Conservation (phyloP, 768 basidiomycete genomes). For the Tylopilus rubrobrunneus region DNA sequence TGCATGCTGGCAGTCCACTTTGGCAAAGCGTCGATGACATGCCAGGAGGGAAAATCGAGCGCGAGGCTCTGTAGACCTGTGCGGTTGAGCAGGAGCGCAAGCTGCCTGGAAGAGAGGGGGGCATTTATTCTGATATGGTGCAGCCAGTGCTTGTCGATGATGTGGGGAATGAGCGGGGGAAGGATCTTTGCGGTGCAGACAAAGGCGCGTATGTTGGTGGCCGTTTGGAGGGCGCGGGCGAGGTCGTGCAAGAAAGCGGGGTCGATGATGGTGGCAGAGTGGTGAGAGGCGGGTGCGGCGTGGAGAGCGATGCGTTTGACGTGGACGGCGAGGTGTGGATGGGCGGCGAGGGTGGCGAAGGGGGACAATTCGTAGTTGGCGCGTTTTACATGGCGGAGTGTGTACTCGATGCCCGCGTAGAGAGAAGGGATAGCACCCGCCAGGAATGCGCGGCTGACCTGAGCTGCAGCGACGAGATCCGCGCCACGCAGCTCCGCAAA, state of each 20-base stretch:
- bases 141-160: slow-evolving; percentile 45
- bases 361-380: too few relatives aligned
- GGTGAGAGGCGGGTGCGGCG: slow-evolving; percentile 40
- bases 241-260: slow-evolving; percentile 54
- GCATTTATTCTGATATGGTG: slow-evolving; percentile 47
- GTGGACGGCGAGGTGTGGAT: slow-evolving; percentile 51
- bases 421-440: slow-evolving; percentile 60
- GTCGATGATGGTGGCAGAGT: slow-evolving; percentile 25
- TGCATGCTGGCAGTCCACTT: slow-evolving; percentile 46
- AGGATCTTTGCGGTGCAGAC: slow-evolving; percentile 46
- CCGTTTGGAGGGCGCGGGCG: slow-evolving; percentile 42
- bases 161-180: slow-evolving; percentile 44
- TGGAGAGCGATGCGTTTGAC: slow-evolving; percentile 59
- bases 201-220: slow-evolving; percentile 54
- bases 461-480: slow-evolving; percentile 58
- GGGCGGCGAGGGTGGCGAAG: slow-evolving; percentile 26
- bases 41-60: slow-evolving; percentile 55
- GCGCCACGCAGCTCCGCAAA: slow-evolving; percentile 47
- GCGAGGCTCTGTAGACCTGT: slow-evolving; percentile 41
- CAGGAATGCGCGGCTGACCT: slow-evolving; percentile 64
- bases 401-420: slow-evolving; percentile 56
- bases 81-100: slow-evolving; percentile 39
- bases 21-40: slow-evolving; percentile 55
- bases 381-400: slow-evolving; percentile 37
- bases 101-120: slow-evolving; percentile 50